Conservation (phyloP, 2,329 filamentous ascomycete genomes). For the Fusarium graminum region DNA sequence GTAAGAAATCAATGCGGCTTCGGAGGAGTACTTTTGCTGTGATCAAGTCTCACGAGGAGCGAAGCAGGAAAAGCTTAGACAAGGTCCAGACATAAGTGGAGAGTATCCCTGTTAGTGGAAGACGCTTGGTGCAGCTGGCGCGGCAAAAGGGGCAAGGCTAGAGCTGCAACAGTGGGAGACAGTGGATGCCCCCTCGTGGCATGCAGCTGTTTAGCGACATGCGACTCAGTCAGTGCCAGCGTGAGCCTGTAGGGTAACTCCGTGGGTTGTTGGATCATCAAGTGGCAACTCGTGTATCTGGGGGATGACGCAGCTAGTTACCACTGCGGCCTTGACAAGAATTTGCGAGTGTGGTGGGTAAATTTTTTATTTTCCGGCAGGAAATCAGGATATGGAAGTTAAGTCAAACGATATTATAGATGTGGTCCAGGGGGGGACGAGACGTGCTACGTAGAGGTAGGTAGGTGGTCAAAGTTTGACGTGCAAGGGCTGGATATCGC, state of each 20-base stretch:
- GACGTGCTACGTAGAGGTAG: constrained; percentile 2
- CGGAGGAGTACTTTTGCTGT: constrained; percentile 13
- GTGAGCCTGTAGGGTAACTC: constrained; percentile 40
- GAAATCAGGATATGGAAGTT: constrained; percentile 16
- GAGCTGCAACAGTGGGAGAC: constrained; percentile 43
- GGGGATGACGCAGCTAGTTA: constrained; percentile 23
- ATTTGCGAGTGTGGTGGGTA: constrained; percentile 16
- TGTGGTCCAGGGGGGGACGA: constrained; percentile 25
- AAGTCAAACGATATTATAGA: constrained; percentile 14
- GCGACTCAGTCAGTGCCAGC: constrained; percentile 1
- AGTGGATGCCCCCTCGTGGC: constrained; percentile 43
- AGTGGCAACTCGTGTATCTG: constrained; percentile 8
- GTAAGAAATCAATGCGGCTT: constrained; percentile 36
- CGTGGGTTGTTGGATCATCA: constrained; percentile 20
- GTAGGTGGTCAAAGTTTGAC: constrained; percentile 32
- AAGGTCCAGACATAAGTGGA: constrained; percentile 45
- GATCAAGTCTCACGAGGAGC: constrained; percentile 11
- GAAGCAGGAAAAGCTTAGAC: constrained; percentile 26
- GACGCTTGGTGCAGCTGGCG: constrained; percentile 41
- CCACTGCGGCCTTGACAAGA: constrained; percentile 1
- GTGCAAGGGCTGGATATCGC: constrained; percentile 33
- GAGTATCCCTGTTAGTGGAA: constrained; percentile 30
- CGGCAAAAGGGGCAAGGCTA: constrained; percentile 47
- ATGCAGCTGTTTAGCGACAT: constrained; percentile 31
- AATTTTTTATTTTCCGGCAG: constrained; percentile 17